Evolutionary conservation across 2,329 filamentous ascomycete genomes (phyloP).

Genomic region (Calonectria hawksworthii): DNA sequence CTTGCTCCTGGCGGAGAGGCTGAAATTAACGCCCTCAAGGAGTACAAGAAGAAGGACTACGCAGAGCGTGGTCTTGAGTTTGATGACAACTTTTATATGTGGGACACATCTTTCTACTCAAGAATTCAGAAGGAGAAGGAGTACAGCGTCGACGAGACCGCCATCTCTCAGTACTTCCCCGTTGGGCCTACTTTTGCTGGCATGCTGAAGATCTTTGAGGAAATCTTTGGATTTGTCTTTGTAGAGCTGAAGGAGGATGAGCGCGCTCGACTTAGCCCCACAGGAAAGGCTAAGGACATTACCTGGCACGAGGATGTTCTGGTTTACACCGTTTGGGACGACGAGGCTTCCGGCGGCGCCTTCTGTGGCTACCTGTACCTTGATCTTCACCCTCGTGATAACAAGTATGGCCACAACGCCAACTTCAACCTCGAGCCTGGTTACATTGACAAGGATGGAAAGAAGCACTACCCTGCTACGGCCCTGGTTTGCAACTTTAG

Average conservation of each 20-base stretch:
- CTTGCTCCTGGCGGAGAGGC: conserved; percentile 78
- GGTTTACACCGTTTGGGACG: conserved; percentile 86
- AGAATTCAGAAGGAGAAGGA: conserved; percentile 85
- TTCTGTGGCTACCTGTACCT: conserved; percentile 89
- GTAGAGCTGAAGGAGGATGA: conserved; percentile 79
- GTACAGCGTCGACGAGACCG: conserved; percentile 83
- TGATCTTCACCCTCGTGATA: conserved; percentile 82
- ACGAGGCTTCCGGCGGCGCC: conserved; percentile 75
- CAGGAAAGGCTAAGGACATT: conserved; percentile 78
- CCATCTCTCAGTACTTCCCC: conserved; percentile 89
- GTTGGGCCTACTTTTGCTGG: conserved; percentile 79
- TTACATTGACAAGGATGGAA: conserved; percentile 76
- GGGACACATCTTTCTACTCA: conserved; percentile 87
- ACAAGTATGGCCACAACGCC: conserved; percentile 88
- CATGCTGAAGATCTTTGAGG: conserved; percentile 88
- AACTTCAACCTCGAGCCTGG: conserved; percentile 87
- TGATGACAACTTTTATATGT: conserved; percentile 83
- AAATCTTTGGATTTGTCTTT: conserved; percentile 85
- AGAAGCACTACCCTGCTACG: conserved; percentile 81
- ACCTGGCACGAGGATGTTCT: conserved; percentile 89
- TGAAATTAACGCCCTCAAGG: conserved; percentile 78
- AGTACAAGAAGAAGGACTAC: conserved; percentile 80
- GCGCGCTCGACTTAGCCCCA: conserved; percentile 73
- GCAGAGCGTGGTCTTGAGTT: conserved; percentile 69
- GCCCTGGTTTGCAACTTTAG: conserved; percentile 89